Conservation (phyloP, 345 rosid genomes). For the Erysimum cheiranthoides region DNA sequence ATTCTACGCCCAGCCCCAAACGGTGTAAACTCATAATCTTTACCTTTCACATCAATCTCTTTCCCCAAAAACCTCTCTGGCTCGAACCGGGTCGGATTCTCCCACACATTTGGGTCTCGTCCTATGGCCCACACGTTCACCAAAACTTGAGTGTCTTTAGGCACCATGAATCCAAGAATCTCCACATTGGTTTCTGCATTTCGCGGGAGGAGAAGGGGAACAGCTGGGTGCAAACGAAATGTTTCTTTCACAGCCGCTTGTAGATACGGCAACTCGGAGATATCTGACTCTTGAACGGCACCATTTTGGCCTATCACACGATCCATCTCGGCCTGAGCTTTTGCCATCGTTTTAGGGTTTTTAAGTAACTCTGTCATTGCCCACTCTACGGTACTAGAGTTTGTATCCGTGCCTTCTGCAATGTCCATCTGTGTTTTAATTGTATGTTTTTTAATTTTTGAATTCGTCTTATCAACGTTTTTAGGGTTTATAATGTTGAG, state of each 20-base stretch:
- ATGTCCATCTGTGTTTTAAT: constrained; percentile 11
- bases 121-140: constrained; percentile 41
- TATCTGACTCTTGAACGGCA: constrained; percentile 20
- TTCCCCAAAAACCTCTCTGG: constrained; percentile 36
- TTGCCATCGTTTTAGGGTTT: constrained; percentile 50
- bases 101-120: constrained; percentile 36
- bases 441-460: too few relatives aligned
- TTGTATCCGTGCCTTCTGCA: constrained; percentile 35
- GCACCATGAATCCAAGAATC: constrained; percentile 31
- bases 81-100: constrained; percentile 27
- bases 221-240: constrained; percentile 34
- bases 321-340: constrained; percentile 60
- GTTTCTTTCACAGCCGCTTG: constrained; percentile 35
- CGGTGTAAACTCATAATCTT: constrained; percentile 32
- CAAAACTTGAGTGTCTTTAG: constrained; percentile 26
- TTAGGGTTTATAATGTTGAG: too few relatives aligned
- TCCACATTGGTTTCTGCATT: constrained; percentile 10
- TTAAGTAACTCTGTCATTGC: constrained; percentile 77
- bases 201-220: constrained; percentile 31
- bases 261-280: constrained; percentile 17
- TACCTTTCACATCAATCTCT: constrained; percentile 29
- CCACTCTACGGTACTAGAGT: constrained; percentile 65
- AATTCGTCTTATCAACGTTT: too few relatives aligned
- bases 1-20: constrained; percentile 39
- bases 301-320: constrained; percentile 29